These are phyloP conservation scores for Oleoguttula mirabilis DNA, from an alignment of 495 filamentous ascomycete species.

Conservation along the genomic window DNA sequence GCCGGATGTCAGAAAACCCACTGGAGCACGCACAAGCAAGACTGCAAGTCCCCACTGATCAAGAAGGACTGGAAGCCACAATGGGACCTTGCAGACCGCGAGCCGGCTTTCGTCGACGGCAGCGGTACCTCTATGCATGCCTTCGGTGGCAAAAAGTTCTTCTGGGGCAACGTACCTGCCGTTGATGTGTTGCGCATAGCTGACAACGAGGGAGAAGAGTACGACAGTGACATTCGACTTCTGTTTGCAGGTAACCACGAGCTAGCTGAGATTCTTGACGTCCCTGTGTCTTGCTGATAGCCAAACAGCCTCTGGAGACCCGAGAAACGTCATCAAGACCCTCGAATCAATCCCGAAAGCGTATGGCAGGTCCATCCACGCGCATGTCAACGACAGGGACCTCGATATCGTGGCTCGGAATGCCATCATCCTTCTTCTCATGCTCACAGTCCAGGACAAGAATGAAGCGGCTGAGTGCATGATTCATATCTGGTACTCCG, in stretches of 20 bases:
- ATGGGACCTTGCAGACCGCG: slow-evolving; percentile 22
- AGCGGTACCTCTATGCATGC: background rate
- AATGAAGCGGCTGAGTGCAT: slow-evolving; percentile 24
- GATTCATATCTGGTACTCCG: slow-evolving; percentile 34
- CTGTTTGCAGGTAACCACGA: slow-evolving; percentile 36
- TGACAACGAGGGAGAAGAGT: slow-evolving; percentile 33
- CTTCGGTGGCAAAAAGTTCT: slow-evolving; percentile 23
- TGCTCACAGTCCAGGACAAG: slow-evolving; percentile 16
- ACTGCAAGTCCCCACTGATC: slow-evolving; percentile 28
- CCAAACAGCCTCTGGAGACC: slow-evolving; percentile 37
- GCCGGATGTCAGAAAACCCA: slow-evolving; percentile 30
- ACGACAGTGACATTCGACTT: slow-evolving; percentile 25
- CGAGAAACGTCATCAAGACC: slow-evolving; percentile 35
- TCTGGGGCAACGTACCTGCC: slow-evolving; percentile 36
- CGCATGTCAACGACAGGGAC: slow-evolving; percentile 36
- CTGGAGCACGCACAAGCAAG: slow-evolving; percentile 29
- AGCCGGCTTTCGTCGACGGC: slow-evolving; percentile 23
- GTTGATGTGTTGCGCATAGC: slow-evolving; percentile 33
- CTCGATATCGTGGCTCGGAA: slow-evolving; percentile 36
- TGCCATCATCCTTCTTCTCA: slow-evolving; percentile 34
- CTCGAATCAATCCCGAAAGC: slow-evolving; percentile 26
- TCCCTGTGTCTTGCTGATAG: no score
- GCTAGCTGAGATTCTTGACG: no score
- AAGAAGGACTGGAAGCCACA: slow-evolving; percentile 25
- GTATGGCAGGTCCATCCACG: slow-evolving; percentile 20